Base-by-base conservation (phyloP, 2,329 filamentous ascomycete species). In the Apiospora aurea region DNA sequence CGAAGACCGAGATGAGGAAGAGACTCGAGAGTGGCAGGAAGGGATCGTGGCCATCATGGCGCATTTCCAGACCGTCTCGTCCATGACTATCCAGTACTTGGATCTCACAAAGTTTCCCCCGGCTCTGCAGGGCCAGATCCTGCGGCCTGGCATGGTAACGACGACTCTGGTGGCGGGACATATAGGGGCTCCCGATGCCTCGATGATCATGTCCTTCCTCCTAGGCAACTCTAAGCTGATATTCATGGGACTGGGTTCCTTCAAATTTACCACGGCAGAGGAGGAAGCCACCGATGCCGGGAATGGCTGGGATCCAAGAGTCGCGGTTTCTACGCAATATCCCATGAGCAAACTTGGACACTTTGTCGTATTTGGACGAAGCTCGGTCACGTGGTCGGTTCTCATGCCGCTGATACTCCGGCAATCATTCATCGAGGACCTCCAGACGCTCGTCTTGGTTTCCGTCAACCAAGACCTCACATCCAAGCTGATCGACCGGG, bases 231-330 rank as follows among this genome's bases (percentile, higher is more conserved):
- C 46, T 10, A n/a, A 49, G 6, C 46, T 49, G 7, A n/a, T n/a
- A 18, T 49, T 49, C 46, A 4, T 49, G 21, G 46, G 46, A 2
- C 21, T 49, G 21, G 46, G 46, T 2, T 49, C 46, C 18, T 49
- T 49, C 46, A n/a, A n/a, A 4, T 49, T 49, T 10, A 11, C 6
- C 46, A 4, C 46, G 6, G 21, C 46, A 18, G 46, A 49, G 21
- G 46, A 4, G 21, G 46, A 49, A 49, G 46, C 8, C 46, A 18
- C 10, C 8, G 46, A n/a, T n/a, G 6, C 10, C 21, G 10, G 46
- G 18, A n/a, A 11, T 7, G 21, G 6, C 1, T 0, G 11, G 10
- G 46, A n/a, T 2, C 7, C 46, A n/a, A 4, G 3, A 3, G 5
- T 49, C 21, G 46, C 0, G 46, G 18, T 18, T 7, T 4, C 18